These are phyloP conservation scores for Flammula alnicola DNA, from an alignment of 1,284 basidiomycete species.

Conservation along the genomic window DNA sequence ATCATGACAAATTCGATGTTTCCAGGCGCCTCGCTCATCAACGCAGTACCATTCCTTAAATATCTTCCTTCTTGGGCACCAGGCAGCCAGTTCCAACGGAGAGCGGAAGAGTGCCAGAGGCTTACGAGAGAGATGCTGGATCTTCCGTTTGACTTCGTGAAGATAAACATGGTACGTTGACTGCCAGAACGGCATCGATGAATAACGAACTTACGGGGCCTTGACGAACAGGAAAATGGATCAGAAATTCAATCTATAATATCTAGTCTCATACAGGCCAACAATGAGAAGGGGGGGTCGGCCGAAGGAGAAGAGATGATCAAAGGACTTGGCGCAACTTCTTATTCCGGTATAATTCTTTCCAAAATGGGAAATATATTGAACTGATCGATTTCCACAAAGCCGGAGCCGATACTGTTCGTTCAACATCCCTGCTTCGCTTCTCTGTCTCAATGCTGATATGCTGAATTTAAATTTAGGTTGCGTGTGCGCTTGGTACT, in stretches of 20 bases:
- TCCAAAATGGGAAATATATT: neutral
- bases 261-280: neutral
- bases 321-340: slow-evolving; percentile 4
- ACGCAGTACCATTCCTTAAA: neutral
- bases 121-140: neutral
- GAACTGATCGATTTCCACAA: neutral
- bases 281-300: neutral
- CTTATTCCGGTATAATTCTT: slow-evolving; percentile 7
- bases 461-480: neutral
- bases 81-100: neutral
- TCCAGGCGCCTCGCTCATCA: neutral
- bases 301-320: slow-evolving; percentile 3
- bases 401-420: neutral
- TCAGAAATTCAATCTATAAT: slow-evolving; percentile 1
- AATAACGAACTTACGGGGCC: too few species aligned
- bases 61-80: slow-evolving; percentile 1
- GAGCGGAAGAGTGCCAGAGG: neutral
- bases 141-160: slow-evolving; percentile 1
- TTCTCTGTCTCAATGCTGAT: too few species aligned
- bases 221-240: neutral
- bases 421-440: too few species aligned
- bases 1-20: neutral
- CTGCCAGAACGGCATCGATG: too few species aligned
- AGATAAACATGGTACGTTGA: neutral
- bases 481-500: slow-evolving; percentile 11